These are phyloP conservation scores for Rhynchosporium graminicola DNA, from an alignment of 2,329 filamentous ascomycete genomes.

Conservation along the genomic window DNA sequence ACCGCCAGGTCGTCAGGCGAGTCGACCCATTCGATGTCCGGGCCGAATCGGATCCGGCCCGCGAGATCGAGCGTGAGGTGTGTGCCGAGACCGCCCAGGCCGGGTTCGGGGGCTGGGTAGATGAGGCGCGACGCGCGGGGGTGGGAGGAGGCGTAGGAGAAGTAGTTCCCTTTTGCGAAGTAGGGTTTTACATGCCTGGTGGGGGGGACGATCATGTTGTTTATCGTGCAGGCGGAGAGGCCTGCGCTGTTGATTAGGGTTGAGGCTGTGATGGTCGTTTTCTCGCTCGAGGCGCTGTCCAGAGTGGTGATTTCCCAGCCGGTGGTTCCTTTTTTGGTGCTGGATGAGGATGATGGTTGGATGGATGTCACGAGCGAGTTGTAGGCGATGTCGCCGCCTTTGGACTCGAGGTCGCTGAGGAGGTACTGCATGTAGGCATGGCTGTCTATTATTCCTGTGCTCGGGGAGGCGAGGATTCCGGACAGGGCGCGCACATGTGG, in stretches of 20 bases:
- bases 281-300: conserved; percentile 49
- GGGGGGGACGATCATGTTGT: conserved; percentile 76
- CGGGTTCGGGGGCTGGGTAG: conserved; percentile 83
- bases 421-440: conserved; percentile 83
- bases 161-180: conserved; percentile 96
- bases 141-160: conserved; percentile 69
- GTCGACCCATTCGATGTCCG: conserved; percentile 92
- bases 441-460: conserved; percentile 88
- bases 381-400: conserved; percentile 73
- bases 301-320: conserved; percentile 71
- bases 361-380: conserved; percentile 65
- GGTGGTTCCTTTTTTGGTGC: conserved; percentile 45
- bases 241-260: conserved; percentile 86
- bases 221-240: conserved; percentile 71
- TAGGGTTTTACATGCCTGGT: conserved; percentile 60
- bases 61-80: conserved; percentile 89
- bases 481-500: conserved; percentile 71
- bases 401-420: conserved; percentile 73
- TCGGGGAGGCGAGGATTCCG: conserved; percentile 79
- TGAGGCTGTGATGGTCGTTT: conserved; percentile 67
- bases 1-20: conserved; percentile 68
- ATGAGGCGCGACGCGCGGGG: conserved; percentile 74
- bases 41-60: conserved; percentile 85
- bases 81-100: conserved; percentile 82
- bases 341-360: conserved; percentile 21